Percentiles rank a stretch among this genome's conserved stretches.
These are phyloP conservation scores for Stephania yunnanensis DNA, from an alignment of 164 flowering plant genomes.

Conservation along the genomic window DNA sequence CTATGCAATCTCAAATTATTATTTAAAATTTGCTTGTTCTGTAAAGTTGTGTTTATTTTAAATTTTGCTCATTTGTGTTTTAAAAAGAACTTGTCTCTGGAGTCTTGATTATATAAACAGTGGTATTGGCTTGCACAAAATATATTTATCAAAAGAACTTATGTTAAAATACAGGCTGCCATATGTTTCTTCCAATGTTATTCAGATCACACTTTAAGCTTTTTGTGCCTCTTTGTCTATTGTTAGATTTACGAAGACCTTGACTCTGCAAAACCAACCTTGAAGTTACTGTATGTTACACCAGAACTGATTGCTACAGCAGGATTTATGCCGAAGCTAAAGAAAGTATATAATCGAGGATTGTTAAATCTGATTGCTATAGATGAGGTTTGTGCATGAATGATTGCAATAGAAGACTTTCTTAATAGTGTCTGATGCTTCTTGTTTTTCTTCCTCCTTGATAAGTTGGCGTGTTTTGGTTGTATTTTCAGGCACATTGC, in stretches of 20 bases:
- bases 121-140: too few species aligned
- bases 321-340: slow-evolving; percentile 72
- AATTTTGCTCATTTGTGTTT: not conserved
- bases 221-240: slow-evolving; percentile 6
- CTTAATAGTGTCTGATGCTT: not conserved
- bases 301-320: slow-evolving; percentile 84
- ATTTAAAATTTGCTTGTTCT: not conserved
- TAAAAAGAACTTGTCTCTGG: not conserved
- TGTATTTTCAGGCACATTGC: slow-evolving; percentile 77
- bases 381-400: slow-evolving; percentile 63
- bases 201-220: not conserved
- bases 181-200: not conserved
- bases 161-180: not conserved
- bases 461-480: slow-evolving; percentile 1
- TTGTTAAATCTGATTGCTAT: slow-evolving; percentile 76
- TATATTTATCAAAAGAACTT: not conserved
- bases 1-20: not conserved
- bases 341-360: slow-evolving; percentile 65
- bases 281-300: slow-evolving; percentile 79
- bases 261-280: slow-evolving; percentile 66
- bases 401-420: not conserved
- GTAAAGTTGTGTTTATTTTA: not conserved
- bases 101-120: not conserved
- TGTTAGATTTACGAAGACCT: slow-evolving; percentile 76
- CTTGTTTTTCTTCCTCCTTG: slow-evolving; percentile 4